A percentile compares a stretch with the other conserved stretches of the same genome.
These are phyloP conservation scores for Mycena chlorophos DNA, from an alignment of 768 basidiomycete species.

Conservation along the genomic window DNA sequence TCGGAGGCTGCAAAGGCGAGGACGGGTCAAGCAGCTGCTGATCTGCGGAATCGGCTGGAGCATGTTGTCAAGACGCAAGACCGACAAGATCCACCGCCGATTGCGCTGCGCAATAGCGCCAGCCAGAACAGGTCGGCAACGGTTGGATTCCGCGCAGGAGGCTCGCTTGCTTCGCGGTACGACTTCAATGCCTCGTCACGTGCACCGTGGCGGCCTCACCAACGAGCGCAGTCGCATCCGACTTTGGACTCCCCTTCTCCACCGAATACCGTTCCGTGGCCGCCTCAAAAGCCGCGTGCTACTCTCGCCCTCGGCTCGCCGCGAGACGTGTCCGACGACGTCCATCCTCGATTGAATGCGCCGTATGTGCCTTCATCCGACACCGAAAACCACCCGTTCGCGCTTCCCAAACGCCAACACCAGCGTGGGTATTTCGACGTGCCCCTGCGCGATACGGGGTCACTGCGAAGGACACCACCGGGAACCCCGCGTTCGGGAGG, in stretches of 20 bases:
- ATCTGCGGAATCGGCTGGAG: conserved; percentile 68
- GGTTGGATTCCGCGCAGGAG: conserved; percentile 36
- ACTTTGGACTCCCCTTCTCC: conserved; percentile 27
- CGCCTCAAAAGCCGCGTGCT: conserved; percentile 16
- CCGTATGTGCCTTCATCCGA: conserved; percentile 26
- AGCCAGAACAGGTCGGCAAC: conserved; percentile 13
- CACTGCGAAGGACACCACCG: conserved; percentile 48
- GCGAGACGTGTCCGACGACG: conserved; percentile 42
- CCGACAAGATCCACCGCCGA: conserved; percentile 24
- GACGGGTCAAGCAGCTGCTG: conserved; percentile 49
- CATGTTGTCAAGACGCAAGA: conserved; percentile 49
- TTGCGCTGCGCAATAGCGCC: conserved; percentile 9
- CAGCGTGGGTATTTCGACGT: conserved; percentile 58
- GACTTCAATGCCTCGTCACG: conserved; percentile 56
- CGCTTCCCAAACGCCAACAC: conserved; percentile 46
- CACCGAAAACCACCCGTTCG: conserved; percentile 32
- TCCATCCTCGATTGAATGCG: conserved; percentile 27
- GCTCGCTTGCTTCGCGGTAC: conserved; percentile 54
- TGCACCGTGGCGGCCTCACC: conserved; percentile 46
- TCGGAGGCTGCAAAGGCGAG: conserved; percentile 28
- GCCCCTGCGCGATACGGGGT: conserved; percentile 27
- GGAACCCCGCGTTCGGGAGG: conserved; percentile 42
- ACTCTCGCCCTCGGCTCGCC: conserved; percentile 53
- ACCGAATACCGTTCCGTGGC: conserved; percentile 45
- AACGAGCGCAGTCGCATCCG: conserved; percentile 53